phyloP scores from a whole-genome alignment of 192 early-diverging fungal genomes.

The Linnemannia exigua region DNA sequence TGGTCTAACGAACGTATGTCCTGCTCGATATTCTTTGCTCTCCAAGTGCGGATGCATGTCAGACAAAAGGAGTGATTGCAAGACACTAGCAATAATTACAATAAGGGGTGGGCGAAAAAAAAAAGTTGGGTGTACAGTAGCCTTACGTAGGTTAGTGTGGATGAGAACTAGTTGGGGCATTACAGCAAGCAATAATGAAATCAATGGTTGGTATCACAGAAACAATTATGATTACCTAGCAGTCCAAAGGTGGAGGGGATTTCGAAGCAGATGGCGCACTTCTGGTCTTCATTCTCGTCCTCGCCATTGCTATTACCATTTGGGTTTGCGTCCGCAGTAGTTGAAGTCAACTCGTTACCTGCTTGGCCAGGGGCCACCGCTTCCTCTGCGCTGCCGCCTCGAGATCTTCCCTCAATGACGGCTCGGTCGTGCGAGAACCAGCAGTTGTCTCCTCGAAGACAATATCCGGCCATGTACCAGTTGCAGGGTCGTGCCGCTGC shows the following conservation, averaged over 20 bases:
- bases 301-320: background rate
- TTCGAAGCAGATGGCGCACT: conserved; percentile 53
- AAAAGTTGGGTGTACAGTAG: no score
- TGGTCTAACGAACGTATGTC: conserved; percentile 10
- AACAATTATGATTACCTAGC: conserved; percentile 18
- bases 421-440: conserved; percentile 55
- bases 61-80: conserved; percentile 56
- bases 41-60: conserved; percentile 53
- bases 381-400: conserved; percentile 13
- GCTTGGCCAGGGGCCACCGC: background rate
- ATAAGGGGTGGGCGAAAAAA: background rate
- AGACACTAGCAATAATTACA: conserved; percentile 18
- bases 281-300: conserved; percentile 27
- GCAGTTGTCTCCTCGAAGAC: conserved; percentile 42
- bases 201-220: background rate
- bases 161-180: background rate
- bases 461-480: conserved; percentile 54
- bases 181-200: background rate
- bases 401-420: background rate
- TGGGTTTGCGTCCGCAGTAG: background rate
- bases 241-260: conserved; percentile 44
- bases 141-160: background rate
- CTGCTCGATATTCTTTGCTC: conserved; percentile 37
- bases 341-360: background rate
- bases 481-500: conserved; percentile 30